phyloP scores from a whole-genome alignment of 176 grass and related monocot species.

The Cymbopogon citratus region DNA sequence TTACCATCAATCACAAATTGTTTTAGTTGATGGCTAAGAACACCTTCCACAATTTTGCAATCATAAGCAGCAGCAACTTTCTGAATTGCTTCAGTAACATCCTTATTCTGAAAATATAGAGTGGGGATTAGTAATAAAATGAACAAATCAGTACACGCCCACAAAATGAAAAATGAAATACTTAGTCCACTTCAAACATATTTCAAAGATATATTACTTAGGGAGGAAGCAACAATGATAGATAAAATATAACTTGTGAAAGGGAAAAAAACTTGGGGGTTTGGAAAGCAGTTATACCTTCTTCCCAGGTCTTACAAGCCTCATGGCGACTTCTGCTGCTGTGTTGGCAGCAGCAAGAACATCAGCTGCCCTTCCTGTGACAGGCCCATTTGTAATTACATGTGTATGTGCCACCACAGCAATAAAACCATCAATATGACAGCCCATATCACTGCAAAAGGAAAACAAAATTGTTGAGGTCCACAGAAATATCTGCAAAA shows the following conservation, averaged over 20 bases:
- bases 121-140: background rate
- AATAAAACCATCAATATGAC: conserved; percentile 99
- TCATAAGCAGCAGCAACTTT: conserved; percentile 94
- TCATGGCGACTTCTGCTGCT: conserved; percentile 82
- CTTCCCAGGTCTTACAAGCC: conserved; percentile 94
- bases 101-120: conserved; percentile 62
- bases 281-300: conserved; percentile 44
- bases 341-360: conserved; percentile 91
- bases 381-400: conserved; percentile 57
- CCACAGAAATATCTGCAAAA: background rate
- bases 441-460: conserved; percentile 86
- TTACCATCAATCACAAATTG: conserved; percentile 99
- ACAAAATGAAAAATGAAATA: background rate
- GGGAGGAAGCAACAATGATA: background rate
- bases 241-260: background rate
- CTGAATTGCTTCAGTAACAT: conserved; percentile 96
- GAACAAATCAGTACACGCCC: background rate
- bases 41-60: conserved; percentile 98
- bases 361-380: conserved; percentile 83
- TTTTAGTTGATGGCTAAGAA: conserved; percentile 97
- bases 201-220: background rate
- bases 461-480: background rate
- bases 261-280: background rate
- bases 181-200: background rate
- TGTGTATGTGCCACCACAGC: conserved; percentile 96